Evolutionary conservation across 2,329 filamentous ascomycete species (phyloP).

Genomic region (Colletotrichum viniferum): DNA sequence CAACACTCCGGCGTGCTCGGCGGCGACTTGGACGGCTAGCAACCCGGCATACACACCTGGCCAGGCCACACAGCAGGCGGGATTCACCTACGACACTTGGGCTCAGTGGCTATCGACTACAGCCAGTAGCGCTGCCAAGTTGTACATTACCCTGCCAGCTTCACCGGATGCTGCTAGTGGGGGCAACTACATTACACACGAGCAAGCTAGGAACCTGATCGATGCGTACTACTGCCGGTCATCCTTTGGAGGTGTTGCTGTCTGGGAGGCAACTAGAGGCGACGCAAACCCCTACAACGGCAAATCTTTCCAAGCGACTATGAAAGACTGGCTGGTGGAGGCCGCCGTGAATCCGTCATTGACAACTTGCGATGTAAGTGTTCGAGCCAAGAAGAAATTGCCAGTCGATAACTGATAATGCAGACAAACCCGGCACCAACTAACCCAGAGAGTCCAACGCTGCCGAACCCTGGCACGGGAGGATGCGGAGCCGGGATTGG

Average conservation of each 20-base stretch:
- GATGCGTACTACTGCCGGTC: conserved; percentile 27
- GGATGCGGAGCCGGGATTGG: conserved; percentile 6
- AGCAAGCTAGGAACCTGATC: conserved; percentile 25
- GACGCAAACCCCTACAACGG: conserved; percentile 16
- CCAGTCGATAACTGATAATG: background rate
- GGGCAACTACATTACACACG: conserved; percentile 26
- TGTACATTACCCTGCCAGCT: conserved; percentile 35
- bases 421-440: background rate
- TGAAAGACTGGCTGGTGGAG: conserved; percentile 10
- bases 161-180: conserved; percentile 26
- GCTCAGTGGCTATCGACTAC: conserved; percentile 27
- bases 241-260: conserved; percentile 33
- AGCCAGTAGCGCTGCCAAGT: conserved; percentile 28
- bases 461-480: background rate
- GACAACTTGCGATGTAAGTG: background rate
- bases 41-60: conserved; percentile 31
- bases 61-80: conserved; percentile 4
- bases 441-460: background rate
- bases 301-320: conserved; percentile 16
- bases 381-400: background rate
- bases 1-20: conserved; percentile 48
- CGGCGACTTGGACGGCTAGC: conserved; percentile 25
- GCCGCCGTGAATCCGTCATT: background rate
- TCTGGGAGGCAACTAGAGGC: conserved; percentile 33
- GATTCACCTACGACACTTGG: conserved; percentile 36